Evolutionary conservation across 2,329 filamentous ascomycete species (phyloP).

Genomic region (Fusarium siculi): DNA sequence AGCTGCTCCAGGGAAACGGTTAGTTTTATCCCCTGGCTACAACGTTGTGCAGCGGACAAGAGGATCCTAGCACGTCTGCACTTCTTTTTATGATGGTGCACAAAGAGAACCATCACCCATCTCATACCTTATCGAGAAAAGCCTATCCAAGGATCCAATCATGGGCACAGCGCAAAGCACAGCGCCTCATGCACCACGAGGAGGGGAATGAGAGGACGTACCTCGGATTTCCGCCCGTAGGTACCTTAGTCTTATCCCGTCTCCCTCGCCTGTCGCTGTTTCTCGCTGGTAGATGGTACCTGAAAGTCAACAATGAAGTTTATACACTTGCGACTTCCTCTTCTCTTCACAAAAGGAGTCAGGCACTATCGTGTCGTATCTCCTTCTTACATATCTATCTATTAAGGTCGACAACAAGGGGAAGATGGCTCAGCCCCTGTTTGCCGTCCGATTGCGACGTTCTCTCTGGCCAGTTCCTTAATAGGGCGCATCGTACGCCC

Average conservation of each 20-base stretch:
- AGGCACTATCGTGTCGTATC: constrained; percentile 11
- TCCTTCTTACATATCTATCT: constrained; percentile 9
- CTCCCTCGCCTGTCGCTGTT: constrained; percentile 8
- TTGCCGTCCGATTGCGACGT: constrained; percentile 40
- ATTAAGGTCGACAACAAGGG: constrained; percentile 18
- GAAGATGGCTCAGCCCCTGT: constrained; percentile 36
- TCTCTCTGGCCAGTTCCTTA: constrained; percentile 36
- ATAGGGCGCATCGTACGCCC: constrained; percentile 29
- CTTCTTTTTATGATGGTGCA: constrained; percentile 33
- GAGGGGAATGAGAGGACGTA: constrained; percentile 32
- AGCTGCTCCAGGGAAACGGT: constrained; percentile 26
- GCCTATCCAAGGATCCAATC: constrained; percentile 31
- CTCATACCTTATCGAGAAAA: constrained; percentile 38
- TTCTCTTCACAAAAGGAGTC: neutral
- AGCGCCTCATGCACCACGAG: constrained; percentile 34
- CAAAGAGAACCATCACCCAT: constrained; percentile 23
- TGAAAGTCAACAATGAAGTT: neutral
- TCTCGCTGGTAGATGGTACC: neutral
- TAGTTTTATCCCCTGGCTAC: constrained; percentile 29
- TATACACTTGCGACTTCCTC: neutral
- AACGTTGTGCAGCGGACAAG: constrained; percentile 32
- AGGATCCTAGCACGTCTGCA: constrained; percentile 34
- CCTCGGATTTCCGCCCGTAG: neutral
- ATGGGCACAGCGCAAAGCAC: constrained; percentile 26
- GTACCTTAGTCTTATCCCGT: neutral